Conservation (phyloP, 345 rosid genomes). For the Dovyalis caffra region DNA sequence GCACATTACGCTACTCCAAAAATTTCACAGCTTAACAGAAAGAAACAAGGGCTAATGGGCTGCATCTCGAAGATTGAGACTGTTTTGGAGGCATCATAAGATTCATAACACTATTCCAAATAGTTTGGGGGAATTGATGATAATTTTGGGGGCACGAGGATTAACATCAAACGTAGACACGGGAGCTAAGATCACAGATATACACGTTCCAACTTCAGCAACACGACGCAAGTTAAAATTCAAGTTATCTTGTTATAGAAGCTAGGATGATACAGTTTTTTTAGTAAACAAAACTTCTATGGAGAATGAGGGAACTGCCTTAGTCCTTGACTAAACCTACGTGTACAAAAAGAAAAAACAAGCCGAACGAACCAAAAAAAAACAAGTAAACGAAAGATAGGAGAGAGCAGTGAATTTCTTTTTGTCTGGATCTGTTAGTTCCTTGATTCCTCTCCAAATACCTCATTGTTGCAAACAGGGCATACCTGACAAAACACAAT, state of each 20-base stretch:
- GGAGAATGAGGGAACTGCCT: conserved; percentile 13
- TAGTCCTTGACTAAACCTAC: conserved; percentile 27
- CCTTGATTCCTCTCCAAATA: conserved; percentile 45
- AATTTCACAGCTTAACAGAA: too few species aligned
- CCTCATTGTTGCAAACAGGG: conserved; percentile 63
- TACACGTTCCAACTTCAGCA: background rate
- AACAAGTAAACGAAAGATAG: background rate
- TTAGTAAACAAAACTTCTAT: conserved; percentile 17
- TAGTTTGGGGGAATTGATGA: background rate
- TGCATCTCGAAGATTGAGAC: background rate
- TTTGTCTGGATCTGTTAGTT: conserved; percentile 15
- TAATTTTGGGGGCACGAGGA: background rate
- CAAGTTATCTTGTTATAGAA: conserved; percentile 22
- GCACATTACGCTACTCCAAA: background rate
- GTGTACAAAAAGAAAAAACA: conserved; percentile 20
- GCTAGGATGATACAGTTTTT: background rate
- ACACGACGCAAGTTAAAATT: background rate
- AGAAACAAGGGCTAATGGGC: background rate
- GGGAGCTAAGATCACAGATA: conserved; percentile 4
- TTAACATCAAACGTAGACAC: background rate
- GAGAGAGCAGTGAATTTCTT: conserved; percentile 5
- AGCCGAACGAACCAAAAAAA: background rate
- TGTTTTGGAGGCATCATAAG: background rate
- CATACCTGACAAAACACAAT: conserved; percentile 41
- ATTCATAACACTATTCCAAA: background rate